These are phyloP conservation scores for Penicillium sp. DNA, from an alignment of 2,329 filamentous ascomycete species.

Conservation along the genomic window DNA sequence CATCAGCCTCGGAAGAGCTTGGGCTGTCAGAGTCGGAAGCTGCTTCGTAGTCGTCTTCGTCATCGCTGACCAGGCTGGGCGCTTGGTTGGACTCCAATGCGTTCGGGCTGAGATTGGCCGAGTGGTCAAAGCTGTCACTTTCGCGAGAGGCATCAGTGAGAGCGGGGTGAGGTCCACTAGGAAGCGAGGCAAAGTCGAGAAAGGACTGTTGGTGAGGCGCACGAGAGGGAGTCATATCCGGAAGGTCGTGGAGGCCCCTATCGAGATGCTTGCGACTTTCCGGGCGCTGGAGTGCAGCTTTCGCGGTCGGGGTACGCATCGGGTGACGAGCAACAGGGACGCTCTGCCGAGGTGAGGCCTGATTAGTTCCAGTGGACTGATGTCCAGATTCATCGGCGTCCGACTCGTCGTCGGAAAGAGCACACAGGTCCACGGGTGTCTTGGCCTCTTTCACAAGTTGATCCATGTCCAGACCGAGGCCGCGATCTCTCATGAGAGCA, in stretches of 20 bases:
- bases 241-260: constrained; percentile 41
- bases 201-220: constrained; percentile 29
- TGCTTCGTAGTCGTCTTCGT: constrained; percentile 69
- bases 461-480: constrained; percentile 62
- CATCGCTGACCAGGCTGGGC: constrained; percentile 77
- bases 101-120: constrained; percentile 66
- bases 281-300: constrained; percentile 52
- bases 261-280: constrained; percentile 61
- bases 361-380: constrained; percentile 18
- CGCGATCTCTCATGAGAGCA: constrained; percentile 62
- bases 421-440: constrained; percentile 41
- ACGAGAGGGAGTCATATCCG: constrained; percentile 40
- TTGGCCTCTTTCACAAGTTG: constrained; percentile 60
- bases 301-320: constrained; percentile 58
- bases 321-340: constrained; percentile 50
- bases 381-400: constrained; percentile 36
- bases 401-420: constrained; percentile 43
- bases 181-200: constrained; percentile 42
- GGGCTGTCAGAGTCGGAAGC: constrained; percentile 65
- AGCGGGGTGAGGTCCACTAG: constrained; percentile 37
- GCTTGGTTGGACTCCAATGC: constrained; percentile 73
- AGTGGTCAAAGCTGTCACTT: constrained; percentile 48
- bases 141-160: constrained; percentile 35
- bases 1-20: constrained; percentile 51
- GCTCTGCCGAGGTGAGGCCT: constrained; percentile 22